Conservation (phyloP, 106 monocot genomes). For the Acanthochlamys bracteata region DNA sequence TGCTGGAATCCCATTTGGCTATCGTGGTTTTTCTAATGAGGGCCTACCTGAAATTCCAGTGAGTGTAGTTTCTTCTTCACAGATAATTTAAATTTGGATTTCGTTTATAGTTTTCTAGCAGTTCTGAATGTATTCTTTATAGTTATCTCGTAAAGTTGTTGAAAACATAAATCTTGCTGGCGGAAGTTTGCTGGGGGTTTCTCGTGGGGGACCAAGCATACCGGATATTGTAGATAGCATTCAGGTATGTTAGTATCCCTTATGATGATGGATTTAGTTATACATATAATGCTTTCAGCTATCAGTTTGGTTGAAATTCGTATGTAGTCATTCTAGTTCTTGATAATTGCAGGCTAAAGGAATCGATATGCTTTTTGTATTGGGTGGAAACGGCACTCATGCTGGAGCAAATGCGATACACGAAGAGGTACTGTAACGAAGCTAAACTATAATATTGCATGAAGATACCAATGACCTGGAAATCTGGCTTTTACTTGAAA, state of each 20-base stretch:
- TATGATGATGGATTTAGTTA: neutral
- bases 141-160: slow-evolving; percentile 43
- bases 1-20: slow-evolving; percentile 73
- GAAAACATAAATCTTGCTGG: slow-evolving; percentile 51
- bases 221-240: slow-evolving; percentile 53
- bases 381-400: slow-evolving; percentile 62
- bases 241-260: slow-evolving; percentile 24
- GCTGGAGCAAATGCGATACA: slow-evolving; percentile 56
- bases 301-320: neutral
- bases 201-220: slow-evolving; percentile 38
- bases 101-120: neutral
- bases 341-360: slow-evolving; percentile 28
- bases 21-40: slow-evolving; percentile 62
- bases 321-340: neutral
- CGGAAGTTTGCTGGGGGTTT: slow-evolving; percentile 57
- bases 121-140: neutral
- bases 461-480: no score
- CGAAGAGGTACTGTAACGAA: slow-evolving; percentile 27
- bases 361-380: slow-evolving; percentile 58
- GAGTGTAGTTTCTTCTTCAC: slow-evolving; percentile 4
- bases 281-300: neutral
- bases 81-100: neutral
- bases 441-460: no score
- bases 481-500: no score
- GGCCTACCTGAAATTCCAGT: slow-evolving; percentile 50